Evolutionary conservation across 805 yeast genomes (phyloP).

Genomic region (Candida caryicola): DNA sequence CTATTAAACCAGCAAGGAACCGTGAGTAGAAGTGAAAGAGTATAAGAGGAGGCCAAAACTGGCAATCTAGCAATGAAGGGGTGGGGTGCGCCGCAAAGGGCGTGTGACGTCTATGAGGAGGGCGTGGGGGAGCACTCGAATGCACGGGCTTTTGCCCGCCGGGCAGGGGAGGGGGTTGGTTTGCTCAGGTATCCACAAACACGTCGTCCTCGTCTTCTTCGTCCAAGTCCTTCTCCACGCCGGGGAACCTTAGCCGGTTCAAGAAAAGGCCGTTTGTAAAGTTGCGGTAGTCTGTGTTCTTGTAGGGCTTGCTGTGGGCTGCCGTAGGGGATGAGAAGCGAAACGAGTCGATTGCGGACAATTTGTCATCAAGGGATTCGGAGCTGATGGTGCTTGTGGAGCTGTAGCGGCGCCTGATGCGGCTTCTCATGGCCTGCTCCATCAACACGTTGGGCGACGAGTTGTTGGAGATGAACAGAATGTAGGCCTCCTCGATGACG

Average conservation of each 20-base stretch:
- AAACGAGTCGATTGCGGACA: slow-evolving; percentile 1
- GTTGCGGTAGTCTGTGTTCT: slow-evolving; percentile 8
- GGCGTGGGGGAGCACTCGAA: too few species aligned
- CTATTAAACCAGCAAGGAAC: slow-evolving; percentile 1
- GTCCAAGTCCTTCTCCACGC: slow-evolving; percentile 14
- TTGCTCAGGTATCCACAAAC: slow-evolving; percentile 14
- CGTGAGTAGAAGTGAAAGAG: not conserved
- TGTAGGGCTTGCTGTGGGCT: not conserved
- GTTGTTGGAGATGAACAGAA: slow-evolving; percentile 34
- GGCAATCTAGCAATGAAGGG: too few species aligned
- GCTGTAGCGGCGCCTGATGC: slow-evolving; percentile 21
- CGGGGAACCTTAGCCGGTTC: slow-evolving; percentile 11
- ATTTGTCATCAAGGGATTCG: slow-evolving; percentile 5
- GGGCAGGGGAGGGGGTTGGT: too few species aligned
- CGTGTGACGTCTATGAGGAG: too few species aligned
- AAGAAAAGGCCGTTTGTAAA: slow-evolving; percentile 8
- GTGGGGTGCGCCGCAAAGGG: too few species aligned
- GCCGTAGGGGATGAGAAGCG: slow-evolving; percentile 1
- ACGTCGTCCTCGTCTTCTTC: slow-evolving; percentile 16
- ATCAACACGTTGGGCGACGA: slow-evolving; percentile 30
- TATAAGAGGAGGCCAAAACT: too few species aligned
- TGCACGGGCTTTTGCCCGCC: too few species aligned
- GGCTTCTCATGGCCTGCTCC: slow-evolving; percentile 28
- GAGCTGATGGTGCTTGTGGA: slow-evolving; percentile 11
- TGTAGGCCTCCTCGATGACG: slow-evolving; percentile 39